Conservation (phyloP, 176 grass and related monocot genomes). For the Metroxylon sagu region DNA sequence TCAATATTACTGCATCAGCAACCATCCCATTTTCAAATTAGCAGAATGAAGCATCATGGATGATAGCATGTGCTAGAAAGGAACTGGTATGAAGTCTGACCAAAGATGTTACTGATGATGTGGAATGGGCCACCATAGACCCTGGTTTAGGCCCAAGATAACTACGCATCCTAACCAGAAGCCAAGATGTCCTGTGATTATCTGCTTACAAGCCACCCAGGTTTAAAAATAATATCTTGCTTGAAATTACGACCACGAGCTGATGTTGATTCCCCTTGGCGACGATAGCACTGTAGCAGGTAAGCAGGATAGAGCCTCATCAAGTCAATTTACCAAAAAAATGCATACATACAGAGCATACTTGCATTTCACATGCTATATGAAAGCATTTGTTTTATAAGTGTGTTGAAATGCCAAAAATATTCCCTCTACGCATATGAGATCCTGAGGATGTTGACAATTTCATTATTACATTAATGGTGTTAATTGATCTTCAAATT, state of each 20-base stretch:
- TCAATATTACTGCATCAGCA: too few species aligned
- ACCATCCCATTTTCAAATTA: too few species aligned
- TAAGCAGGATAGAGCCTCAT: not conserved
- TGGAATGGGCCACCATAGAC: too few species aligned
- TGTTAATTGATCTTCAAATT: not conserved
- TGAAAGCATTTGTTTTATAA: too few species aligned
- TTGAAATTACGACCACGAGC: conserved; percentile 37
- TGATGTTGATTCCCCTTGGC: conserved; percentile 77
- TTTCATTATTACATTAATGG: not conserved
- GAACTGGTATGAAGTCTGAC: too few species aligned
- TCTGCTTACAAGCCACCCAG: conserved; percentile 76
- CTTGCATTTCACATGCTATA: not conserved
- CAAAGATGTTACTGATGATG: too few species aligned
- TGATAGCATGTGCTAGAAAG: too few species aligned
- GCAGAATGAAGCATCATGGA: too few species aligned
- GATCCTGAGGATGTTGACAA: not conserved
- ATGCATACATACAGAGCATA: too few species aligned
- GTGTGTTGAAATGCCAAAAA: too few species aligned
- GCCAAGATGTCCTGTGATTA: conserved; percentile 10
- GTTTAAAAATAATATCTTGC: conserved; percentile 61
- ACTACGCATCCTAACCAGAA: too few species aligned
- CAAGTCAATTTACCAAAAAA: not conserved
- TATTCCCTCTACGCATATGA: not conserved
- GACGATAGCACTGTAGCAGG: conserved; percentile 70
- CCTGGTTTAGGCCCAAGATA: too few species aligned